These are phyloP conservation scores for Tolypocladium pustulatum DNA, from an alignment of 2,329 filamentous ascomycete genomes.

Conservation along the genomic window DNA sequence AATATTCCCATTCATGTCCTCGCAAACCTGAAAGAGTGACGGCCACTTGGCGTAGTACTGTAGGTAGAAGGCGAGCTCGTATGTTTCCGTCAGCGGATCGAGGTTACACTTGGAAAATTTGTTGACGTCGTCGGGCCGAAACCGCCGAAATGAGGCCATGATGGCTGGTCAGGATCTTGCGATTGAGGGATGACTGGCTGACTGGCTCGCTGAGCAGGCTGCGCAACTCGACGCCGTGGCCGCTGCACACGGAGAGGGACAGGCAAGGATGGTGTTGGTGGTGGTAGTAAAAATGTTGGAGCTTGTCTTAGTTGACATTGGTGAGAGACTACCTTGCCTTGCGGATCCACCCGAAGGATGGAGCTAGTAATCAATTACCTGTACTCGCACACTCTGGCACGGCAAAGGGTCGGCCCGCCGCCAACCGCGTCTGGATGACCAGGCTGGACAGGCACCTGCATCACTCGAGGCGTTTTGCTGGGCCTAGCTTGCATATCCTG, in stretches of 20 bases:
- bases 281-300: neutral
- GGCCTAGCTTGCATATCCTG: neutral
- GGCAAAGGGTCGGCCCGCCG: neutral
- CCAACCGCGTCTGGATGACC: neutral
- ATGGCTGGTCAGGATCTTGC: neutral
- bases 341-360: neutral
- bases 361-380: neutral
- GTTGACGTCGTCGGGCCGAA: conserved; percentile 75
- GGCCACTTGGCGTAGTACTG: conserved; percentile 96
- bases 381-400: neutral
- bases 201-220: neutral
- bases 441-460: neutral
- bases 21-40: conserved; percentile 83
- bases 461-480: neutral
- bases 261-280: neutral
- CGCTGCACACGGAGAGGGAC: neutral
- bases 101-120: conserved; percentile 91
- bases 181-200: neutral
- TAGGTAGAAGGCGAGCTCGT: conserved; percentile 89
- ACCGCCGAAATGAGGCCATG: conserved; percentile 81
- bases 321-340: neutral
- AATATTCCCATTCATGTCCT: conserved; percentile 77
- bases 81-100: conserved; percentile 95
- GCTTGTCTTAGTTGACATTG: neutral
- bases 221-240: neutral